Conservation (phyloP, 306 rosid species). For the Carpinus fangiana region DNA sequence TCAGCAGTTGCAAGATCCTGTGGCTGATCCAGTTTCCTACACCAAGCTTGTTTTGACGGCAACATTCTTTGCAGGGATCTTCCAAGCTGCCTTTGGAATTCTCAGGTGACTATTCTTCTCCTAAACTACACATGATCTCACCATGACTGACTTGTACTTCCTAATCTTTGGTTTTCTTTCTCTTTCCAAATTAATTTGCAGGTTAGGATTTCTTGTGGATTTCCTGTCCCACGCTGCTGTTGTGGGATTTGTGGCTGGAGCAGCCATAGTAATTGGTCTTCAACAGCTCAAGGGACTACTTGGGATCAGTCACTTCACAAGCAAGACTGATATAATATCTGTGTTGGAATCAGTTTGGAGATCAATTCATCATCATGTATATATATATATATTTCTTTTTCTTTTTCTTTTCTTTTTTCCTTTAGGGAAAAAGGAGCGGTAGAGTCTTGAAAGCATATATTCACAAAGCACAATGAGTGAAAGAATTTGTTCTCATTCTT, state of each 20-base stretch:
- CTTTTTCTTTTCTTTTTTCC: background rate
- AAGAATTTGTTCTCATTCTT: conserved; percentile 18
- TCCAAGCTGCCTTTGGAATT: conserved; percentile 76
- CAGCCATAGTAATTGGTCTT: conserved; percentile 78
- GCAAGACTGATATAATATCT: conserved; percentile 65
- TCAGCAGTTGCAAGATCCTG: conserved; percentile 58
- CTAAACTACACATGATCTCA: background rate
- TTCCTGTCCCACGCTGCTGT: conserved; percentile 73
- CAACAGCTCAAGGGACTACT: conserved; percentile 76
- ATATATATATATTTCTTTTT: conserved; percentile 6
- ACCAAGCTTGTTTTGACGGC: conserved; percentile 63
- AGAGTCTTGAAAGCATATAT: conserved; percentile 6
- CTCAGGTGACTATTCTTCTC: conserved; percentile 42
- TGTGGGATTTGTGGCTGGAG: conserved; percentile 73
- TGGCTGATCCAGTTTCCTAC: conserved; percentile 55
- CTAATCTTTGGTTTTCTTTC: background rate
- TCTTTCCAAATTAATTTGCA: conserved; percentile 15
- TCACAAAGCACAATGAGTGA: conserved; percentile 8
- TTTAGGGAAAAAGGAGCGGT: background rate
- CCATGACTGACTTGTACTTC: background rate
- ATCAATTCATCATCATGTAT: conserved; percentile 51
- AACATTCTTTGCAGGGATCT: conserved; percentile 80
- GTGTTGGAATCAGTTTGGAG: conserved; percentile 52
- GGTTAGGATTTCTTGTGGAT: conserved; percentile 78
- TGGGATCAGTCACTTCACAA: conserved; percentile 63